A percentile compares a stretch with the other conserved stretches of the same genome.
phyloP scores from a whole-genome alignment of 2,329 filamentous ascomycete species.

The Ampelomyces quisqualis region DNA sequence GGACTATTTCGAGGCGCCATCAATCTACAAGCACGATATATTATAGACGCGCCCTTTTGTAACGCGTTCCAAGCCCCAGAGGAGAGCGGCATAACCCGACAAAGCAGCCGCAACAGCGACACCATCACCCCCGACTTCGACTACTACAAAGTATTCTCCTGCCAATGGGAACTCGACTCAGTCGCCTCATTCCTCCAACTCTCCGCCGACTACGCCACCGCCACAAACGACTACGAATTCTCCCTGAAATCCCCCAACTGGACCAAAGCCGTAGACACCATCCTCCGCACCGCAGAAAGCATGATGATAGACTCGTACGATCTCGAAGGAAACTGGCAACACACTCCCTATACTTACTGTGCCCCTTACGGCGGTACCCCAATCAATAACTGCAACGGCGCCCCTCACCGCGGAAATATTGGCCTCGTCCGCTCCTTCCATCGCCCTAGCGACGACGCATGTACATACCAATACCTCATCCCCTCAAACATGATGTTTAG shows the following conservation, averaged over 20 bases:
- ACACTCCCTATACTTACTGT: conserved; percentile 51
- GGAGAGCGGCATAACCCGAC: conserved; percentile 47
- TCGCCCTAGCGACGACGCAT: conserved; percentile 53
- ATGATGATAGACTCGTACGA: conserved; percentile 52
- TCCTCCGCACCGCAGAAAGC: conserved; percentile 47
- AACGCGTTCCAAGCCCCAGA: conserved; percentile 55
- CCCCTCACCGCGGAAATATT: conserved; percentile 50
- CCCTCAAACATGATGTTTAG: conserved; percentile 70
- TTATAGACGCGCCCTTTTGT: conserved; percentile 59
- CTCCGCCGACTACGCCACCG: conserved; percentile 49
- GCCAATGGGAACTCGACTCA: conserved; percentile 56
- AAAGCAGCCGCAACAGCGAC: conserved; percentile 44
- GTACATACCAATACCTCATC: conserved; percentile 53
- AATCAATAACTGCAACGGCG: conserved; percentile 56
- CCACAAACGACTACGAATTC: conserved; percentile 50
- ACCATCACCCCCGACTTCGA: conserved; percentile 48
- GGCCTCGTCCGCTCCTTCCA: conserved; percentile 53
- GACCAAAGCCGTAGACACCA: conserved; percentile 46
- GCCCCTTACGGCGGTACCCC: conserved; percentile 46
- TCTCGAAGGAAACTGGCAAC: conserved; percentile 47
- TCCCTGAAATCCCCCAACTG: conserved; percentile 49
- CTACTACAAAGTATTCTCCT: conserved; percentile 51
- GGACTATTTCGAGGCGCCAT: conserved; percentile 69
- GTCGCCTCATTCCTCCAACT: conserved; percentile 54
- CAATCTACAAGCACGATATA: conserved; percentile 69